Conservation (phyloP, 2,329 filamentous ascomycete species). For the Sclerotinia borealis region DNA sequence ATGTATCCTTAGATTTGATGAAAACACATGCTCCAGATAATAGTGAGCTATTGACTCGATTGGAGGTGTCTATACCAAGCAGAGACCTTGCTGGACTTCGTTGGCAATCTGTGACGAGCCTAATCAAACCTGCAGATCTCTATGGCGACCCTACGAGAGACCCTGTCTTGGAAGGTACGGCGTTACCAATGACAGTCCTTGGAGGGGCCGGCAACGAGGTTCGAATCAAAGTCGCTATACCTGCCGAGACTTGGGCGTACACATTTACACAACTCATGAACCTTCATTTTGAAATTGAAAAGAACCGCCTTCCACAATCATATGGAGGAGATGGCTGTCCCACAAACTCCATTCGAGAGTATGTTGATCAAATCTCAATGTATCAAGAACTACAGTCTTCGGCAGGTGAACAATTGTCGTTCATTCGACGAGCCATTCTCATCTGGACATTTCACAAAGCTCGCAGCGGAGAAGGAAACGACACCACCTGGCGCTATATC, state of each 20-base stretch:
- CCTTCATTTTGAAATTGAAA: slow-evolving; percentile 23
- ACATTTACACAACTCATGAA: slow-evolving; percentile 26
- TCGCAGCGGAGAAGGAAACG: slow-evolving; percentile 44
- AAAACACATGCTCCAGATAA: slow-evolving; percentile 51
- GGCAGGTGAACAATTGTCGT: slow-evolving; percentile 40
- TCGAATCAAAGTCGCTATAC: slow-evolving; percentile 28
- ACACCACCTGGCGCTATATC: slow-evolving; percentile 56
- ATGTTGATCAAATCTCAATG: slow-evolving; percentile 58
- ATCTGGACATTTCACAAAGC: slow-evolving; percentile 57
- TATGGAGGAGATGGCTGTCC: slow-evolving; percentile 35
- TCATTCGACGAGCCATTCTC: slow-evolving; percentile 54
- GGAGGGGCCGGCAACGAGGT: slow-evolving; percentile 19
- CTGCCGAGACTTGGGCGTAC: slow-evolving; percentile 29
- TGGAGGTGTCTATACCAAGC: slow-evolving; percentile 53
- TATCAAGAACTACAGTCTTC: slow-evolving; percentile 60
- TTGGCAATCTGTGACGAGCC: slow-evolving; percentile 55
- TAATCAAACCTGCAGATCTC: slow-evolving; percentile 49
- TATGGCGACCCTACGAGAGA: slow-evolving; percentile 32
- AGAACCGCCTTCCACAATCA: slow-evolving; percentile 40
- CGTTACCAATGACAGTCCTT: slow-evolving; percentile 17
- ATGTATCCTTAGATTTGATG: slow-evolving; percentile 53
- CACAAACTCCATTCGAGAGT: slow-evolving; percentile 42
- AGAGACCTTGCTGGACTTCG: slow-evolving; percentile 48
- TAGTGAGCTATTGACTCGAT: slow-evolving; percentile 54
- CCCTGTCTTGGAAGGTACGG: slow-evolving; percentile 26